phyloP scores from a whole-genome alignment of 345 rosid genomes.

The Brassica cretica region DNA sequence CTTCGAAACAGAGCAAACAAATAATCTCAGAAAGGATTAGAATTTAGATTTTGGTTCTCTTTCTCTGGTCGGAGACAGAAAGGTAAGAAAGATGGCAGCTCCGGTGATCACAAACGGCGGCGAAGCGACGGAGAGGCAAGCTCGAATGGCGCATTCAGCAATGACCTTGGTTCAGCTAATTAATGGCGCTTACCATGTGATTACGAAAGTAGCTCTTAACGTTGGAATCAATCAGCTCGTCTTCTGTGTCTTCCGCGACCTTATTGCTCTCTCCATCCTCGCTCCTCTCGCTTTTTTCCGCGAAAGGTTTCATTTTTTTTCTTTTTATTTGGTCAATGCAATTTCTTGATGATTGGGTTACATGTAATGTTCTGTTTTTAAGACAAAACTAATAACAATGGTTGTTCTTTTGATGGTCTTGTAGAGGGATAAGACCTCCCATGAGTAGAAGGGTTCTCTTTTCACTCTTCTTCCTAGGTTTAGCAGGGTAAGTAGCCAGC shows the following conservation, averaged over 20 bases:
- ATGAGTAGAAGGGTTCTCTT: constrained; percentile 57
- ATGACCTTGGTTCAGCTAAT: constrained; percentile 80
- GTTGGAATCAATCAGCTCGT: constrained; percentile 92
- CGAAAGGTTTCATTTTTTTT: constrained; percentile 56
- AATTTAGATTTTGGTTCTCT: not conserved
- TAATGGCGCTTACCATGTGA: constrained; percentile 85
- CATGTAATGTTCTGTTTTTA: constrained; percentile 5
- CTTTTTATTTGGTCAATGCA: not conserved
- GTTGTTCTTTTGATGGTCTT: constrained; percentile 30
- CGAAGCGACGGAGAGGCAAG: constrained; percentile 43
- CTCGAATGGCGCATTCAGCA: constrained; percentile 66
- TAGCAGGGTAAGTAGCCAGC: constrained; percentile 65
- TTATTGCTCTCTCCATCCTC: constrained; percentile 83
- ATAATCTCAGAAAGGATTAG: not conserved
- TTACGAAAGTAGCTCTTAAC: constrained; percentile 93
- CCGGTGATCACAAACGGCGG: constrained; percentile 31
- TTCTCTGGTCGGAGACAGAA: not conserved
- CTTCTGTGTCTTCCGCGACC: constrained; percentile 94
- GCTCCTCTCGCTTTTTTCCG: constrained; percentile 84
- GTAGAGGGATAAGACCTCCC: constrained; percentile 78
- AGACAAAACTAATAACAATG: not conserved
- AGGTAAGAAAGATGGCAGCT: constrained; percentile 32
- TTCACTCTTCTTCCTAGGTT: constrained; percentile 83
- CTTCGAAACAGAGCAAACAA: not conserved
- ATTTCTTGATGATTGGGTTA: not conserved